Evolutionary conservation across 1,284 basidiomycete genomes (phyloP).

Genomic region (Leccinum huronense): DNA sequence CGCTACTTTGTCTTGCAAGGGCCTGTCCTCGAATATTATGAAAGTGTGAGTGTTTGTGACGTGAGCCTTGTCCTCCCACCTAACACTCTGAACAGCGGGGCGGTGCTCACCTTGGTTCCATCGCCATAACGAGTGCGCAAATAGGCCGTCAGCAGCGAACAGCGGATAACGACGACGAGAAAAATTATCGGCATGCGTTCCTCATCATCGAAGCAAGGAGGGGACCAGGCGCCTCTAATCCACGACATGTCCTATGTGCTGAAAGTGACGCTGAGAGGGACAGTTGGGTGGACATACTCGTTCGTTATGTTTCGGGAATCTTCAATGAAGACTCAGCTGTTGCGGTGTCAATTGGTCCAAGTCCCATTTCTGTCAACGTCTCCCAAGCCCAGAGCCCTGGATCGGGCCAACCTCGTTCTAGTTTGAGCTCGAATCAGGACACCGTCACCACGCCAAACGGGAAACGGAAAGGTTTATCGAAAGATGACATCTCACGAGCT

Average conservation of each 20-base stretch:
- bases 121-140: slow-evolving; percentile 83
- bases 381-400: slow-evolving; percentile 24
- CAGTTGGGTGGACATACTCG: slow-evolving; percentile 92
- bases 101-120: slow-evolving; percentile 87
- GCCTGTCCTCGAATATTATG: slow-evolving; percentile 89
- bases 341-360: slow-evolving; percentile 24
- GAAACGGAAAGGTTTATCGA: slow-evolving; percentile 46
- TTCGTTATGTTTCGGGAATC: slow-evolving; percentile 73
- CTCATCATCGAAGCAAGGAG: slow-evolving; percentile 88
- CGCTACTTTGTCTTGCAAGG: slow-evolving; percentile 91
- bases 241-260: slow-evolving; percentile 92
- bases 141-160: slow-evolving; percentile 56
- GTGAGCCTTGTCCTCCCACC: slow-evolving; percentile 12
- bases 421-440: slow-evolving; percentile 53
- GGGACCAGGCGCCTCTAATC: slow-evolving; percentile 65
- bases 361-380: slow-evolving; percentile 30
- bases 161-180: slow-evolving; percentile 71
- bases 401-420: slow-evolving; percentile 50
- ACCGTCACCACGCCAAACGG: slow-evolving; percentile 37
- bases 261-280: slow-evolving; percentile 94
- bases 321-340: slow-evolving; percentile 63
- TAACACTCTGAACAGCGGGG: slow-evolving; percentile 61
- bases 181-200: slow-evolving; percentile 95
- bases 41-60: slow-evolving; percentile 66
- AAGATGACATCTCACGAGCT: slow-evolving; percentile 63